Evolutionary conservation across 371 early-diverging fungal genomes (phyloP).

Genomic region (Mycotypha africana): DNA sequence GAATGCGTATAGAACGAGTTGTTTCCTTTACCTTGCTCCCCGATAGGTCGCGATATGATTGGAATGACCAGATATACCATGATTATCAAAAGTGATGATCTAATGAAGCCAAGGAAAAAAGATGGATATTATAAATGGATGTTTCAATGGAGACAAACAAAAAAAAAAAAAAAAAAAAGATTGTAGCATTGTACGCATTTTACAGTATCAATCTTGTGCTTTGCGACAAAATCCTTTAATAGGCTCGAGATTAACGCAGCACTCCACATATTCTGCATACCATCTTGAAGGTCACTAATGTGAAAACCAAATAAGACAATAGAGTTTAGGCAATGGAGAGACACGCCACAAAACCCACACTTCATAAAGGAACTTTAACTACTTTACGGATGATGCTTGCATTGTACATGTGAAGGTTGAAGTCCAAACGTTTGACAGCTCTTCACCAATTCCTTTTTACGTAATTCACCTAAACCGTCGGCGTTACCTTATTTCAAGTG

Average conservation of each 20-base stretch:
- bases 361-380: no score
- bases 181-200: not conserved
- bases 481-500: conserved; percentile 56
- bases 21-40: conserved; percentile 77
- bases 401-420: conserved; percentile 48
- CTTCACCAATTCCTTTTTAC: conserved; percentile 72
- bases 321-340: no score
- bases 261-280: conserved; percentile 71
- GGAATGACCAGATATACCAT: conserved; percentile 90
- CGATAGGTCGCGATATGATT: conserved; percentile 87
- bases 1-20: no score
- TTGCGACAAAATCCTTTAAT: conserved; percentile 53
- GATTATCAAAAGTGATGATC: conserved; percentile 92
- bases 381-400: conserved; percentile 64
- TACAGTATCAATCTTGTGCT: conserved; percentile 64
- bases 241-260: conserved; percentile 48
- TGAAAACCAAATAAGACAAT: no score
- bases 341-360: no score
- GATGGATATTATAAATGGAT: no score
- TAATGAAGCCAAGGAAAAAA: no score
- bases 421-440: conserved; percentile 71
- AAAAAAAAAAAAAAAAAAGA: no score
- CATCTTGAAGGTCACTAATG: conserved; percentile 68
- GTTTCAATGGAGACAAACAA: no score
- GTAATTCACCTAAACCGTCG: conserved; percentile 70